These are phyloP conservation scores for Leccinum obscurum DNA, from an alignment of 768 basidiomycete genomes.

Conservation along the genomic window DNA sequence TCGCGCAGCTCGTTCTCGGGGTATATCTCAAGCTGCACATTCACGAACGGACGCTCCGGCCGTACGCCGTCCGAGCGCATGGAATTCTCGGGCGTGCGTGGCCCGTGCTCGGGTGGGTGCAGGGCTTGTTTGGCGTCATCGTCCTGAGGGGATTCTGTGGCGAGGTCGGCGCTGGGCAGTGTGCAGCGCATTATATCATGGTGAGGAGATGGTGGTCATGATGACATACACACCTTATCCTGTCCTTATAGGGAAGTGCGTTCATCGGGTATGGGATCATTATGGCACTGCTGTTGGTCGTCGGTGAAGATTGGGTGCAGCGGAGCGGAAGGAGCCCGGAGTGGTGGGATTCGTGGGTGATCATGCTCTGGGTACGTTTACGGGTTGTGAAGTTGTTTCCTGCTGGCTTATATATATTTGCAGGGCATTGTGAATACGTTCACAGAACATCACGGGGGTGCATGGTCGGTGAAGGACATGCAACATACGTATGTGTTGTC, in stretches of 20 bases:
- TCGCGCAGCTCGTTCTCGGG: slow-evolving; percentile 68
- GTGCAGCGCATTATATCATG: slow-evolving; percentile 88
- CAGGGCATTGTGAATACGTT: slow-evolving; percentile 77
- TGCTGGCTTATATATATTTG: neutral
- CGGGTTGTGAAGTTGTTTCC: neutral
- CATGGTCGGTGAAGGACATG: slow-evolving; percentile 92
- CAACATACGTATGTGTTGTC: slow-evolving; percentile 75
- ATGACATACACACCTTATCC: slow-evolving; percentile 7
- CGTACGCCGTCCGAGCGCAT: slow-evolving; percentile 68
- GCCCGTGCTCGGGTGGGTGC: slow-evolving; percentile 85
- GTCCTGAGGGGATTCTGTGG: slow-evolving; percentile 78
- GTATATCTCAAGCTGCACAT: slow-evolving; percentile 93
- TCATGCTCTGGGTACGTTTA: slow-evolving; percentile 50
- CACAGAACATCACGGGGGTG: slow-evolving; percentile 80
- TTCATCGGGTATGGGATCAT: slow-evolving; percentile 88
- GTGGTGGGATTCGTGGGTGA: slow-evolving; percentile 80
- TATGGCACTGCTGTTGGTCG: slow-evolving; percentile 74
- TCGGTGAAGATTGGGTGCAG: slow-evolving; percentile 77
- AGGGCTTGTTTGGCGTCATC: slow-evolving; percentile 85
- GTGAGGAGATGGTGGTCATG: slow-evolving; percentile 25
- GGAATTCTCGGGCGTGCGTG: slow-evolving; percentile 82
- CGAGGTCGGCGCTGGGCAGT: slow-evolving; percentile 71
- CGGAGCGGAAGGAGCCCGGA: slow-evolving; percentile 75
- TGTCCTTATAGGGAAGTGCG: slow-evolving; percentile 58
- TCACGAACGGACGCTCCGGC: slow-evolving; percentile 71